These are phyloP conservation scores for Lophium mytilinum DNA, from an alignment of 495 filamentous ascomycete genomes.

Conservation along the genomic window DNA sequence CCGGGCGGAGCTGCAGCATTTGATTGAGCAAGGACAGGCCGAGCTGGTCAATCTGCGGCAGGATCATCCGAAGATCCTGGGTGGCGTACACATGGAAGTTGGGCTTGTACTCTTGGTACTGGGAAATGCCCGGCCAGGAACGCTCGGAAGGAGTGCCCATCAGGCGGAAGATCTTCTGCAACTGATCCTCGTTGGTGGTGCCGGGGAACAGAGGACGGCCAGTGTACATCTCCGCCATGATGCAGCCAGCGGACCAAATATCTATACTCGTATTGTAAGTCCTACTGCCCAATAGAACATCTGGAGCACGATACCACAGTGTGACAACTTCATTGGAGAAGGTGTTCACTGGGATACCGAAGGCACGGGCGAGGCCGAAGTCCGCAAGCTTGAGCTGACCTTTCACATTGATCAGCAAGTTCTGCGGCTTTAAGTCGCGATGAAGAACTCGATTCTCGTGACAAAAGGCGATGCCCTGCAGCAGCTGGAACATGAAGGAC, in stretches of 20 bases:
- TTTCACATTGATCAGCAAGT: conserved; percentile 88
- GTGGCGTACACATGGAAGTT: conserved; percentile 94
- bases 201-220: conserved; percentile 75
- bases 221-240: conserved; percentile 87
- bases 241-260: conserved; percentile 86
- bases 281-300: conserved; percentile 82
- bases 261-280: conserved; percentile 90
- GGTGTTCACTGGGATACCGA: conserved; percentile 75
- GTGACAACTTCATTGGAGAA: conserved; percentile 98
- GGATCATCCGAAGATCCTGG: conserved; percentile 72
- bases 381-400: conserved; percentile 95
- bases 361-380: conserved; percentile 87
- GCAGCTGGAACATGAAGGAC: conserved; percentile 97
- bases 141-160: conserved; percentile 91
- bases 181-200: conserved; percentile 73
- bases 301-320: conserved; percentile 79
- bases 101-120: conserved; percentile 85
- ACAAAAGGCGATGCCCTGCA: conserved; percentile 88
- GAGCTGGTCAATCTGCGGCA: conserved; percentile 79
- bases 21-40: conserved; percentile 78
- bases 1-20: conserved; percentile 90
- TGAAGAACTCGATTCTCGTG: conserved; percentile 93
- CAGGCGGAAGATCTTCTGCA: conserved; percentile 71
- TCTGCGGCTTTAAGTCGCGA: conserved; percentile 98
- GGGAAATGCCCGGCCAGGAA: conserved; percentile 90